phyloP scores from a whole-genome alignment of 2,329 filamentous ascomycete genomes.

The Cordyceps farinosa region DNA sequence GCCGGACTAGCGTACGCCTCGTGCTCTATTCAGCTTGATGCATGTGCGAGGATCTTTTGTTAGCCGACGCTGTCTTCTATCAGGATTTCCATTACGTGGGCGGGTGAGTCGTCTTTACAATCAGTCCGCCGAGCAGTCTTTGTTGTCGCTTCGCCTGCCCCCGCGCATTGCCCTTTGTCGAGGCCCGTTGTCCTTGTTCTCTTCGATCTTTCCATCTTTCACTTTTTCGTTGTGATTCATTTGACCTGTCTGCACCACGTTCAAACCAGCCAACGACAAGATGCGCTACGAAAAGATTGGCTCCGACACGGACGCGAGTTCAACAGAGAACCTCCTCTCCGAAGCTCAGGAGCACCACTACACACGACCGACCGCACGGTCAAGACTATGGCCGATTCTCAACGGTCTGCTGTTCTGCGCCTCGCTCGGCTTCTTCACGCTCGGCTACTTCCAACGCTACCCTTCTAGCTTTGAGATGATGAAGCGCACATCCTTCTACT shows the following conservation, averaged over 20 bases:
- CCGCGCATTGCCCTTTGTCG: too few species aligned
- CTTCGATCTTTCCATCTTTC: too few species aligned
- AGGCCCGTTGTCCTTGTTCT: too few species aligned
- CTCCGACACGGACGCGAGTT: neutral
- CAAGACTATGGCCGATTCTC: neutral
- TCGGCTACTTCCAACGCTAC: neutral
- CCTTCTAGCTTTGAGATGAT: neutral
- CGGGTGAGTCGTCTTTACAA: neutral
- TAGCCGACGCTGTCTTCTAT: neutral
- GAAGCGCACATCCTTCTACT: constrained; percentile 13
- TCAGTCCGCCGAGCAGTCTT: neutral
- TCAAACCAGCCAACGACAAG: neutral
- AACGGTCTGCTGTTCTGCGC: constrained; percentile 1
- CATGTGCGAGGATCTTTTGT: neutral
- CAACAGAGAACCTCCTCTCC: neutral
- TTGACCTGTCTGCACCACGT: too few species aligned
- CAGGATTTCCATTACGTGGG: neutral
- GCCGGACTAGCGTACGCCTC: neutral
- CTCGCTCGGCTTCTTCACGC: neutral
- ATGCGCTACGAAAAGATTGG: constrained; percentile 5
- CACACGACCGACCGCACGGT: neutral
- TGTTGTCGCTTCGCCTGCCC: too few species aligned
- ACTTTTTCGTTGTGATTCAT: neutral
- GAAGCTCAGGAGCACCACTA: neutral
- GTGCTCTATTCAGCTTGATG: neutral